These are phyloP conservation scores for Westerdykella aurantiaca DNA, from an alignment of 2,329 filamentous ascomycete genomes.

Conservation along the genomic window DNA sequence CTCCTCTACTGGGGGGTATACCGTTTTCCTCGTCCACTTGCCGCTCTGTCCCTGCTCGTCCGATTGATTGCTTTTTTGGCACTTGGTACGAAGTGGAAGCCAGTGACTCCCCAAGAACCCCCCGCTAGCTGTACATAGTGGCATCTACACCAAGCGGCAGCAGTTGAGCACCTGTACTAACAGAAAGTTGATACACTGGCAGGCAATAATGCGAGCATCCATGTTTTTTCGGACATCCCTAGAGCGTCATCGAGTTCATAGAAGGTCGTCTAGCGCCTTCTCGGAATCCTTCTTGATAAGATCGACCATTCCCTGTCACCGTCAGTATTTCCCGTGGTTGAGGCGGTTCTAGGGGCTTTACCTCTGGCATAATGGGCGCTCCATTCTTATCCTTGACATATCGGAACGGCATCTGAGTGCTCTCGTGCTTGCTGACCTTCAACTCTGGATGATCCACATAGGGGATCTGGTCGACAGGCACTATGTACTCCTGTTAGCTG, in stretches of 20 bases:
- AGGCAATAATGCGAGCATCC: too few relatives aligned
- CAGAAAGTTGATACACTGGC: too few relatives aligned
- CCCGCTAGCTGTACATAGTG: too few relatives aligned
- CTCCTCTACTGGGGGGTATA: too few relatives aligned
- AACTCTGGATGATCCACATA: constrained; percentile 89
- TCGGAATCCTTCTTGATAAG: constrained; percentile 90
- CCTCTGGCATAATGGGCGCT: constrained; percentile 84
- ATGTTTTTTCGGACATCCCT: too few relatives aligned
- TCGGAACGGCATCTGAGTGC: constrained; percentile 95
- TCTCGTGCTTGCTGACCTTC: constrained; percentile 84
- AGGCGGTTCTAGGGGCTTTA: constrained; percentile 41
- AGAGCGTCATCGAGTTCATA: constrained; percentile 43
- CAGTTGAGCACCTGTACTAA: too few relatives aligned
- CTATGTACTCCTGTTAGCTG: constrained; percentile 47
- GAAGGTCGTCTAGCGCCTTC: constrained; percentile 81
- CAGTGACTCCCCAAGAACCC: too few relatives aligned
- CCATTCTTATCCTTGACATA: constrained; percentile 75
- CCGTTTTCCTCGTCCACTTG: too few relatives aligned
- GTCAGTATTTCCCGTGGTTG: constrained; percentile 8
- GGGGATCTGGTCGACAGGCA: constrained; percentile 68
- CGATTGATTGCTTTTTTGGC: too few relatives aligned
- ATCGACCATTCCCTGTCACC: constrained; percentile 77
- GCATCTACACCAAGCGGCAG: too few relatives aligned
- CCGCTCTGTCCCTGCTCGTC: too few relatives aligned
- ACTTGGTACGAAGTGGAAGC: too few relatives aligned